Evolutionary conservation across 768 basidiomycete genomes (phyloP).

Genomic region (Hebeloma cylindrosporum): DNA sequence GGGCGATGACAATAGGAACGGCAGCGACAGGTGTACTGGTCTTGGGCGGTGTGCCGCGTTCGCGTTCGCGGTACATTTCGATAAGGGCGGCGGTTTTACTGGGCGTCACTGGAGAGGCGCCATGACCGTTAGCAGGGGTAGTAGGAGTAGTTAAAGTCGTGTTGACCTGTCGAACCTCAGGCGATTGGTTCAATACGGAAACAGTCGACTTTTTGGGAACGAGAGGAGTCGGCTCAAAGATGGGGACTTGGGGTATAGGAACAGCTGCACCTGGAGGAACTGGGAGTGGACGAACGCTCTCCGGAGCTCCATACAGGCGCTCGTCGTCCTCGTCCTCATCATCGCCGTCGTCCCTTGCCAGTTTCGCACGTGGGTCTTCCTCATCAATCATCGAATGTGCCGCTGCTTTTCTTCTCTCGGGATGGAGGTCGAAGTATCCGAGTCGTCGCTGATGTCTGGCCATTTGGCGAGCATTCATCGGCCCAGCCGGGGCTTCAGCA

Average conservation of each 20-base stretch:
- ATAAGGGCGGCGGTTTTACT: slow-evolving; percentile 79
- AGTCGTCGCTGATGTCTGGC: slow-evolving; percentile 44
- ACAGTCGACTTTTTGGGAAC: slow-evolving; percentile 16
- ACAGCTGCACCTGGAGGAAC: slow-evolving; percentile 27
- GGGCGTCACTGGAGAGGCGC: slow-evolving; percentile 23
- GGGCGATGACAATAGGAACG: slow-evolving; percentile 28
- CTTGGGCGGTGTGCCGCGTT: slow-evolving; percentile 43
- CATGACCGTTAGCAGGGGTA: slow-evolving; percentile 18
- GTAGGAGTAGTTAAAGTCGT: slow-evolving; percentile 8
- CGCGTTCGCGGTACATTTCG: slow-evolving; percentile 81
- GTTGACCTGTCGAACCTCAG: slow-evolving; percentile 11
- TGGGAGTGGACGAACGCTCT: slow-evolving; percentile 26
- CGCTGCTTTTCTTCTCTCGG: slow-evolving; percentile 55
- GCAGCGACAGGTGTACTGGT: slow-evolving; percentile 20
- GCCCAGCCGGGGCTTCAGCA: slow-evolving; percentile 19
- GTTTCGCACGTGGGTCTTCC: slow-evolving; percentile 33
- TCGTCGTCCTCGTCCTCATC: slow-evolving; percentile 27
- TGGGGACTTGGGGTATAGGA: slow-evolving; percentile 11
- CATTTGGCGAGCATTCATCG: slow-evolving; percentile 29
- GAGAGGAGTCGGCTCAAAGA: slow-evolving; percentile 17
- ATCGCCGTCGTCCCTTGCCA: slow-evolving; percentile 40
- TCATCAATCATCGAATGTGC: slow-evolving; percentile 27
- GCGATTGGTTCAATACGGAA: slow-evolving; percentile 16
- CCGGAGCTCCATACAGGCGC: slow-evolving; percentile 18
- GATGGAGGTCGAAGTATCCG: slow-evolving; percentile 80